These are phyloP conservation scores for Trypanosoma cruzi DNA, from an alignment of 208 protist genomes.

Conservation along the genomic window DNA sequence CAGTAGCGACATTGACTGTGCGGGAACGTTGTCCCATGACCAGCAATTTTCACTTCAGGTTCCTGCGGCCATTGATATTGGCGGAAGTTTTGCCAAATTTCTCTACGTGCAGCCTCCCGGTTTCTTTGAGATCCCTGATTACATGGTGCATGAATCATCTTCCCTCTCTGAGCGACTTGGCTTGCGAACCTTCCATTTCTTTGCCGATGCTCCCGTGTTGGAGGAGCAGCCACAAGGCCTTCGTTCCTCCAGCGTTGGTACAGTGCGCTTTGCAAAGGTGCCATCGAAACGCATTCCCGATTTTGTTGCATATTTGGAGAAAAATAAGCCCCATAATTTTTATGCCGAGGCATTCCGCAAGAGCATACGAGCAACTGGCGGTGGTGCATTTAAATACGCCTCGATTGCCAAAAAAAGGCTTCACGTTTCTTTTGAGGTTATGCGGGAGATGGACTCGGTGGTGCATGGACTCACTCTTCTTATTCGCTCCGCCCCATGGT, in stretches of 20 bases:
- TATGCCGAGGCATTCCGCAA: constrained; percentile 52
- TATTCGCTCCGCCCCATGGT: constrained; percentile 60
- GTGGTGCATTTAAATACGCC: constrained; percentile 91
- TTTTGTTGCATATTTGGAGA: constrained; percentile 63
- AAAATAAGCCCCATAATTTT: constrained; percentile 30
- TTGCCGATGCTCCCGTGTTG: constrained; percentile 39
- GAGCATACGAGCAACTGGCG: constrained; percentile 82
- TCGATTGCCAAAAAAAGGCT: constrained; percentile 47
- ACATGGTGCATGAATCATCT: constrained; percentile 66
- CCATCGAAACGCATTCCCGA: constrained; percentile 78
- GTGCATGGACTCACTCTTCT: constrained; percentile 90
- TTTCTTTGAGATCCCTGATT: constrained; percentile 30
- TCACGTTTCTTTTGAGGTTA: constrained; percentile 67
- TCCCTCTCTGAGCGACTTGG: constrained; percentile 73
- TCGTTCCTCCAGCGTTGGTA: constrained; percentile 48
- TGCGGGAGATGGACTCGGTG: constrained; percentile 91
- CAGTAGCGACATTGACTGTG: constrained; percentile 18
- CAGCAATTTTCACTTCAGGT: constrained; percentile 43
- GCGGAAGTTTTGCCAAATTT: constrained; percentile 91
- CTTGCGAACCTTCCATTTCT: constrained; percentile 64
- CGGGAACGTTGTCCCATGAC: not conserved
- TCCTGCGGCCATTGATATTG: constrained; percentile 87
- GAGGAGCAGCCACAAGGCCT: constrained; percentile 41
- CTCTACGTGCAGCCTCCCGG: constrained; percentile 78
- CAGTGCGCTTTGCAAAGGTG: constrained; percentile 84